Base-by-base conservation (phyloP, 257 asterid genomes). In the Fraxinus anomala region DNA sequence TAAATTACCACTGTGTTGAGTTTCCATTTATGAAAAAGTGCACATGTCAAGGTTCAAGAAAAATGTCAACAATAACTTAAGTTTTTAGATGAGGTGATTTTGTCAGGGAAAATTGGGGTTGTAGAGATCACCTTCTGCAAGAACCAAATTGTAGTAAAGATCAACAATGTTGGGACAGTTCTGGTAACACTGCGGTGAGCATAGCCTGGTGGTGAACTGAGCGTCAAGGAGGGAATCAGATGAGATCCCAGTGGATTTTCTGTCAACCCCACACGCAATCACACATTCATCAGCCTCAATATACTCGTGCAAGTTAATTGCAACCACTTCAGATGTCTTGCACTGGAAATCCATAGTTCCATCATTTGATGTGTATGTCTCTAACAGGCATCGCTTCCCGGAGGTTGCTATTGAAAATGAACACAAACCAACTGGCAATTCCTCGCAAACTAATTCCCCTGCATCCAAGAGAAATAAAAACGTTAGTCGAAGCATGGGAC, bases 151-250 rank as follows among this genome's bases (percentile, higher is more conserved):
- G 63, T 70, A 59, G 85, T 83, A 82, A 73, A 85, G 85, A 76
- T 85, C 87, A 80, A 83, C 47, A 75, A 85, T 78, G 82, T 85
- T 85, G n/a, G 56, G 82, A 73, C 89, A 85, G 21, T 80, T 75
- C 23, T 68, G 69, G 56, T 80, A 74, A 54, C 89, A 85, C 5
- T 72, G 6, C 3, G 67, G 39, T 1, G 89, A 86, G 69, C 87
- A 86, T 39, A 86, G 75, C 42, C 81, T 80, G 76, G 40, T 17
- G 1, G 59, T 37, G 44, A 78, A 80, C 0, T n/a, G 44, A 54
- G 76, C 36, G 5, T 78, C 85, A 30, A 83, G 61, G 56, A 86
- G 70, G 47, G 67, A 47, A 28, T 83, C 87, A 6, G 85, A 78
- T 30, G 89, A 81, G 23, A 82, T 82, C 47, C 88, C 88, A 17